These are phyloP conservation scores for Fusarium nematophilum DNA, from an alignment of 2,329 filamentous ascomycete genomes.

Conservation along the genomic window DNA sequence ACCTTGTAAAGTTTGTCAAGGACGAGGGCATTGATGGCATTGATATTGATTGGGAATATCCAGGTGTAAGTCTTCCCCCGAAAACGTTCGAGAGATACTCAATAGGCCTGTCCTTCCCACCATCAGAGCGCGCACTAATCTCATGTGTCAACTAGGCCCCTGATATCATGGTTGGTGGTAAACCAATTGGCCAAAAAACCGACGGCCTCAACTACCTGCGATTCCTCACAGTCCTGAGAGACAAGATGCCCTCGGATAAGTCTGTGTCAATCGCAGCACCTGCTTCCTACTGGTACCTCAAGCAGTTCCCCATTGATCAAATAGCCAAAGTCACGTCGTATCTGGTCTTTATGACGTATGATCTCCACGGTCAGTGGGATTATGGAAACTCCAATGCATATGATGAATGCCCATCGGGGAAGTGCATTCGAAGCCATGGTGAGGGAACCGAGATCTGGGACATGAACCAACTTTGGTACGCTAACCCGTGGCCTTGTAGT, in stretches of 20 bases:
- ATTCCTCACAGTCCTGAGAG: constrained; percentile 8
- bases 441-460: constrained; percentile 31
- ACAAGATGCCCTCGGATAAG: constrained; percentile 20
- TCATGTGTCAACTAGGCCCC: too few species aligned
- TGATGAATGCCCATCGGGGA: constrained; percentile 43
- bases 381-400: constrained; percentile 39
- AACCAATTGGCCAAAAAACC: not conserved
- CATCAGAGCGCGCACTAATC: too few species aligned
- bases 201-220: too few species aligned
- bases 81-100: too few species aligned
- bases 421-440: constrained; percentile 45
- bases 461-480: constrained; percentile 13
- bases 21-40: constrained; percentile 52
- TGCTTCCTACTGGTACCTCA: constrained; percentile 50
- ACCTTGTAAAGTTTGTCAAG: constrained; percentile 51
- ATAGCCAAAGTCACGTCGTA: constrained; percentile 46
- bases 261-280: constrained; percentile 46
- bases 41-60: constrained; percentile 57
- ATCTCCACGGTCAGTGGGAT: constrained; percentile 42
- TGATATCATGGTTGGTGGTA: not conserved
- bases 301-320: constrained; percentile 43
- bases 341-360: constrained; percentile 38
- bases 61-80: constrained; percentile 35
- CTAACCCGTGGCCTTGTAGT: too few species aligned
- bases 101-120: too few species aligned